A percentile compares a stretch with the other conserved stretches of the same genome.
Conservation (phyloP, 352 stramenopile genomes). For the Phytophthora constricta region DNA sequence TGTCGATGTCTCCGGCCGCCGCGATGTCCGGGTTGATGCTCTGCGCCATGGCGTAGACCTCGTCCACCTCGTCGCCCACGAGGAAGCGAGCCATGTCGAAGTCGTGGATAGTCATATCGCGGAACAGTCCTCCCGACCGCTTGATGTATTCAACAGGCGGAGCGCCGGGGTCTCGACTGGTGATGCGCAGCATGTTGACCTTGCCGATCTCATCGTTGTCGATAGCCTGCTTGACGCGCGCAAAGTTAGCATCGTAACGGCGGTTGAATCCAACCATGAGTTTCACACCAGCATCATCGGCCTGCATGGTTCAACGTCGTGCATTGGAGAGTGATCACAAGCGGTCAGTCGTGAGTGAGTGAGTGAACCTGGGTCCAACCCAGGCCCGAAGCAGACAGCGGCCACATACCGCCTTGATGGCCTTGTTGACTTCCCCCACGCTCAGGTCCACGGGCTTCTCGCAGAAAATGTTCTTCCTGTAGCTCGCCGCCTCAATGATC, state of each 20-base stretch:
- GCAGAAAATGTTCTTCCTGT: constrained; percentile 95
- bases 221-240: constrained; percentile 86
- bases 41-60: constrained; percentile 76
- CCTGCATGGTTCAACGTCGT: constrained; percentile 17
- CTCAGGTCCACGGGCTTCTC: constrained; percentile 95
- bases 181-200: constrained; percentile 86
- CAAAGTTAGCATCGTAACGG: constrained; percentile 95
- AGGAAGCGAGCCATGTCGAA: constrained; percentile 95
- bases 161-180: constrained; percentile 58
- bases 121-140: constrained; percentile 91
- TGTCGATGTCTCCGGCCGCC: constrained; percentile 91
- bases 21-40: constrained; percentile 62
- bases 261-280: constrained; percentile 96
- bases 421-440: constrained; percentile 61
- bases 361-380: too few relatives aligned
- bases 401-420: constrained; percentile 39
- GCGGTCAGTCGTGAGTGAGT: too few relatives aligned
- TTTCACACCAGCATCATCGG: constrained; percentile 80
- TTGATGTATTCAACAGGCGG: constrained; percentile 61
- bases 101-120: constrained; percentile 97
- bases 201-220: constrained; percentile 89
- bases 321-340: too few relatives aligned
- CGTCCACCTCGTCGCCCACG: constrained; percentile 70
- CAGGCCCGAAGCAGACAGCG: neutral
- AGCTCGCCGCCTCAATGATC: constrained; percentile 92